A percentile compares a stretch with the other conserved stretches of the same genome.
Evolutionary conservation across 2,329 filamentous ascomycete genomes (phyloP).

Genomic region (Cordyceps pruinosa): DNA sequence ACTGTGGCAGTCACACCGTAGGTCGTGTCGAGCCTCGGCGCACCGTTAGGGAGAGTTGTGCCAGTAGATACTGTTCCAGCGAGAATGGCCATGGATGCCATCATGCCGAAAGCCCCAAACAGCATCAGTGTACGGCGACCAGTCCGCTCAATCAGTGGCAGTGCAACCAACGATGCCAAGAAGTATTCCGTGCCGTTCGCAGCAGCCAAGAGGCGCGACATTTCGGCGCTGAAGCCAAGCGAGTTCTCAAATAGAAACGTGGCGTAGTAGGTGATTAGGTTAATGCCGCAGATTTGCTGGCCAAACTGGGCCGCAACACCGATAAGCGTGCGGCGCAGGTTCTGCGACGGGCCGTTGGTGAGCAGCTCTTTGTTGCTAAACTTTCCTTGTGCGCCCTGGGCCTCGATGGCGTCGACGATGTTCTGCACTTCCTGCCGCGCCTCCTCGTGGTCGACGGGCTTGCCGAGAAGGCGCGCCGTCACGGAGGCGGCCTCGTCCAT

Average conservation of each 20-base stretch:
- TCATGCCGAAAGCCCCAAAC: constrained; percentile 58
- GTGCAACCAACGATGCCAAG: constrained; percentile 30
- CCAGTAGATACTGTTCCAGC: constrained; percentile 26
- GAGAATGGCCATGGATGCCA: constrained; percentile 54
- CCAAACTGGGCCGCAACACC: constrained; percentile 41
- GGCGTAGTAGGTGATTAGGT: constrained; percentile 41
- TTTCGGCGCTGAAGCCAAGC: constrained; percentile 37
- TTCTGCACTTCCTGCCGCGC: constrained; percentile 33
- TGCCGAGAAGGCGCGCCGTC: constrained; percentile 21
- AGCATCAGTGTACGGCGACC: constrained; percentile 58
- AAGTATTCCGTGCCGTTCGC: constrained; percentile 41
- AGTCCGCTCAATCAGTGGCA: constrained; percentile 40
- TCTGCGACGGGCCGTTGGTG: constrained; percentile 35
- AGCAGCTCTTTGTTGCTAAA: constrained; percentile 30
- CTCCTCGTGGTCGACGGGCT: constrained; percentile 20
- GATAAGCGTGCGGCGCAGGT: constrained; percentile 35
- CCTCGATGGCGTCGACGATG: constrained; percentile 30
- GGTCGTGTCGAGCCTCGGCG: constrained; percentile 20
- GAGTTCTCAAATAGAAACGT: constrained; percentile 31
- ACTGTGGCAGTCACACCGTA: constrained; percentile 28
- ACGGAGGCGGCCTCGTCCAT: constrained; percentile 21
- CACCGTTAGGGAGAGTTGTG: constrained; percentile 22
- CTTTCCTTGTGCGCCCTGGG: constrained; percentile 24
- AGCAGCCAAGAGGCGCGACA: constrained; percentile 49
- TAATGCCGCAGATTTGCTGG: constrained; percentile 43